These are phyloP conservation scores for Goniomonas avonlea DNA, from an alignment of 78 protist species.

Conservation along the genomic window DNA sequence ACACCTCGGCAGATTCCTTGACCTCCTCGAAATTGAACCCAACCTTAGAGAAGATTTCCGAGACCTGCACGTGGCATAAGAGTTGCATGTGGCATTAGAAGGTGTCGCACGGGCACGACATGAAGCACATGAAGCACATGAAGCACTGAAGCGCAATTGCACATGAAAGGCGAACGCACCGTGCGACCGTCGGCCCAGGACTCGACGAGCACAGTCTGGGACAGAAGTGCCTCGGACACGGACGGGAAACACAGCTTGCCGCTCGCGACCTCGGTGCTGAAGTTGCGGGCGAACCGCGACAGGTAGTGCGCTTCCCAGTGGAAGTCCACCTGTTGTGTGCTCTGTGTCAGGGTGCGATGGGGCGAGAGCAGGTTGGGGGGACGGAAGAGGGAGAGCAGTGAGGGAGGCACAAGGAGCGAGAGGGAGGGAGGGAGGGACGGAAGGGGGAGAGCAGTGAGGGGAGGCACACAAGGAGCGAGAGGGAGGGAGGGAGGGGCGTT, in stretches of 20 bases:
- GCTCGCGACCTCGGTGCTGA: not conserved
- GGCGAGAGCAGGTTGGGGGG: too few relatives aligned
- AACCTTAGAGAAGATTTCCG: too few relatives aligned
- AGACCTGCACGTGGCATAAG: too few relatives aligned
- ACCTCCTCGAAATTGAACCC: not conserved
- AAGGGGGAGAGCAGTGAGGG: not conserved
- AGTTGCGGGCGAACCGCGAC: not conserved
- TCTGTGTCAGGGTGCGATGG: too few relatives aligned
- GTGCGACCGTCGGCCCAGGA: not conserved
- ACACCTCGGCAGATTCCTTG: not conserved
- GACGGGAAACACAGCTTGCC: not conserved
- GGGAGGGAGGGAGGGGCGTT: too few relatives aligned
- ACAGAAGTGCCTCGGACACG: not conserved
- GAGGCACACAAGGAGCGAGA: not conserved
- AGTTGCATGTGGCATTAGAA: too few relatives aligned
- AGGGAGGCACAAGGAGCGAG: not conserved
- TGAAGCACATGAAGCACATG: too few relatives aligned
- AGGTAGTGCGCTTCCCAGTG: conserved; percentile 28
- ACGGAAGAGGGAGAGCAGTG: too few relatives aligned
- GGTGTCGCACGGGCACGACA: too few relatives aligned
- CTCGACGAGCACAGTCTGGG: not conserved
- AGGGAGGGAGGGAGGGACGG: not conserved
- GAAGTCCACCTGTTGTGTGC: not conserved
- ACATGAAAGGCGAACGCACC: too few relatives aligned
- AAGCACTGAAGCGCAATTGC: too few relatives aligned